Evolutionary conservation across 208 protist genomes (phyloP).

Genomic region (Trypanosomatidae sp.): DNA sequence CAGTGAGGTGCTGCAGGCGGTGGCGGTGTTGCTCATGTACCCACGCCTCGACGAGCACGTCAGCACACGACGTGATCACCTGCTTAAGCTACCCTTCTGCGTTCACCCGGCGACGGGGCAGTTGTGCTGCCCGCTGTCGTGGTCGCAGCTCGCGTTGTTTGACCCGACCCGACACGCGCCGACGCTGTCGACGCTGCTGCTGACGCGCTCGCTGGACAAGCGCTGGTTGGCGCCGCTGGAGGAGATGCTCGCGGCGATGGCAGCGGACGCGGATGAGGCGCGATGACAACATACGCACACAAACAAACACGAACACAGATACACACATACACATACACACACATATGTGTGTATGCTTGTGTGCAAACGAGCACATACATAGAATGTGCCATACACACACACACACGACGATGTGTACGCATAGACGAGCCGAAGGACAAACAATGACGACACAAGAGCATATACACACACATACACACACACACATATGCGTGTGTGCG

Average conservation of each 20-base stretch:
- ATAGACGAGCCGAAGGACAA: no score
- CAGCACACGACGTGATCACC: slow-evolving; percentile 93
- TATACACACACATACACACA: no score
- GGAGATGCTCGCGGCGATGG: slow-evolving; percentile 56
- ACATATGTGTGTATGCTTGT: not conserved
- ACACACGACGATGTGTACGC: no score
- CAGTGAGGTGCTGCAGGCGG: slow-evolving; percentile 32
- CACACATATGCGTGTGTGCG: no score
- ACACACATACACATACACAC: slow-evolving; percentile 3
- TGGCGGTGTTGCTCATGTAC: slow-evolving; percentile 82
- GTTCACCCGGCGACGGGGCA: slow-evolving; percentile 91
- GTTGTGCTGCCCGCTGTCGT: slow-evolving; percentile 78
- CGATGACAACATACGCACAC: not conserved
- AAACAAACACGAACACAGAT: slow-evolving; percentile 4
- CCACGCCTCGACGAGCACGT: slow-evolving; percentile 97
- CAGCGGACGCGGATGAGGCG: slow-evolving; percentile 27
- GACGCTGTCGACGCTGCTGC: slow-evolving; percentile 47
- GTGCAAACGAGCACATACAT: not conserved
- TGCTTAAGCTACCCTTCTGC: slow-evolving; percentile 97
- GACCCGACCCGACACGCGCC: slow-evolving; percentile 54
- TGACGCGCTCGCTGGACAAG: slow-evolving; percentile 40
- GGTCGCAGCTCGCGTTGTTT: slow-evolving; percentile 46
- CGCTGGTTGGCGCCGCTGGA: slow-evolving; percentile 52
- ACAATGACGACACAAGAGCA: no score
- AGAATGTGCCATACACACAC: not conserved